phyloP scores from a whole-genome alignment of 768 basidiomycete species.

The Leccinum ochraceum region DNA sequence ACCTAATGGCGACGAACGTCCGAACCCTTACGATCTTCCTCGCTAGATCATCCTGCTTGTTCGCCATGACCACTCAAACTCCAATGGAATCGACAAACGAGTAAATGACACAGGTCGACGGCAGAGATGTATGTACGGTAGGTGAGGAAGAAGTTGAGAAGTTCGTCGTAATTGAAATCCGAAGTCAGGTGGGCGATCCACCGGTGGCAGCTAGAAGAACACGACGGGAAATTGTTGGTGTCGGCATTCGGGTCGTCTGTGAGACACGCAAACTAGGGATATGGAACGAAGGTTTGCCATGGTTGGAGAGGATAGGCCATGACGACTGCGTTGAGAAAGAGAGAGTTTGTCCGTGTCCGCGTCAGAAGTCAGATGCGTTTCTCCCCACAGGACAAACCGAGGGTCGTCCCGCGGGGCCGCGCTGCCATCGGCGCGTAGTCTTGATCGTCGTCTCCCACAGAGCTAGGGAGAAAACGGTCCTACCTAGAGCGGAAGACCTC shows the following conservation, averaged over 20 bases:
- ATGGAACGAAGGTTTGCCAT: conserved; percentile 26
- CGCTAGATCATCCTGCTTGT: conserved; percentile 62
- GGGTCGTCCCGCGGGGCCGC: conserved; percentile 84
- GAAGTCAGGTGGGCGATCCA: conserved; percentile 92
- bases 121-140: conserved; percentile 84
- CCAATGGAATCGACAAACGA: conserved; percentile 91
- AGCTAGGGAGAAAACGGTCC: conserved; percentile 56
- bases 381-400: conserved; percentile 91
- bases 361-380: conserved; percentile 38
- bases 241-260: conserved; percentile 34
- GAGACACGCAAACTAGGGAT: conserved; percentile 30
- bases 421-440: conserved; percentile 60
- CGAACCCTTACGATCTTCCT: conserved; percentile 81
- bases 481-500: conserved; percentile 69
- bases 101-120: conserved; percentile 75
- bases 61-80: conserved; percentile 45
- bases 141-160: conserved; percentile 89
- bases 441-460: conserved; percentile 65
- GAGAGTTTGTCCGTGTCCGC: conserved; percentile 39
- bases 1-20: conserved; percentile 87
- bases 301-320: conserved; percentile 40
- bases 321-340: conserved; percentile 39
- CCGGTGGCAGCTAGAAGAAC: conserved; percentile 42
- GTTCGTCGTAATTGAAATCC: conserved; percentile 82
- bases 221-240: neutral